Conservation (phyloP, 1,139 yeast species). For the Torulaspora pretoriensis region DNA sequence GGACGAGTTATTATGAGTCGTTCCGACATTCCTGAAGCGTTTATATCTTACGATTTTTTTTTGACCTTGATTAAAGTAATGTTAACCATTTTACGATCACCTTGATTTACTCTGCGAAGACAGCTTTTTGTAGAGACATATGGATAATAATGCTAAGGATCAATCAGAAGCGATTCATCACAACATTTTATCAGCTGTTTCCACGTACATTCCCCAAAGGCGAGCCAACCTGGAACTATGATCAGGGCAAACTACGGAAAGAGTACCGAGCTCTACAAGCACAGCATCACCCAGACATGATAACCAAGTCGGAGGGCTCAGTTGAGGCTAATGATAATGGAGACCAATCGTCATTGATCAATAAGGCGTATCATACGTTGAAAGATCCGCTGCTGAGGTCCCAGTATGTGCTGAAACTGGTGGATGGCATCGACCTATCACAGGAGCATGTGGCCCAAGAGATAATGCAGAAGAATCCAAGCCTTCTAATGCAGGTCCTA, state of each 20-base stretch:
- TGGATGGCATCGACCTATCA: constrained; percentile 43
- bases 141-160: constrained; percentile 7
- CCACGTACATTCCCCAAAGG: constrained; percentile 70
- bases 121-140: background rate
- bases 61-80: background rate
- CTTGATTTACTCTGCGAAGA: background rate
- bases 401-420: constrained; percentile 47
- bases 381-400: constrained; percentile 68
- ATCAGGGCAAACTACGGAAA: constrained; percentile 52
- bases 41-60: background rate
- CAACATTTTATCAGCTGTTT: constrained; percentile 54
- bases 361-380: constrained; percentile 70
- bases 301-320: constrained; percentile 35
- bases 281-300: constrained; percentile 73
- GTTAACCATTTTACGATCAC: background rate
- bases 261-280: constrained; percentile 76
- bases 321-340: constrained; percentile 21
- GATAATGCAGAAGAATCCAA: constrained; percentile 46
- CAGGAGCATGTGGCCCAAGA: constrained; percentile 37
- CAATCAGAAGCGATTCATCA: constrained; percentile 16
- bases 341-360: constrained; percentile 46
- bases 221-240: constrained; percentile 61
- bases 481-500: constrained; percentile 64
- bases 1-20: constrained; percentile 37
- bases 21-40: constrained; percentile 8